Conservation (phyloP, 2,329 filamentous ascomycete genomes). For the Beauveria caledonica region DNA sequence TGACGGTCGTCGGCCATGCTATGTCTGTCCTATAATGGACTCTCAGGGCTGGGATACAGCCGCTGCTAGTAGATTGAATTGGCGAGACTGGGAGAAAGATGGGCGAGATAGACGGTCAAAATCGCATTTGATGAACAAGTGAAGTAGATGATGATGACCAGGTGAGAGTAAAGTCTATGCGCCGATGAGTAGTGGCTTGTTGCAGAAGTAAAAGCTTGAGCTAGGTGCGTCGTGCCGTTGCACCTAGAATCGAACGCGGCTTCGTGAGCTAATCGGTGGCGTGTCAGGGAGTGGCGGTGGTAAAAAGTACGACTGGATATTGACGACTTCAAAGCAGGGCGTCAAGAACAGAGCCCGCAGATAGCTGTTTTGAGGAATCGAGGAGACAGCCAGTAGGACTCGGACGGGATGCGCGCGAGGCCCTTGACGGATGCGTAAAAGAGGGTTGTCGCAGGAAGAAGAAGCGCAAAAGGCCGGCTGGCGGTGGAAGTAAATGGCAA, state of each 20-base stretch:
- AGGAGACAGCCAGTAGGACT: not conserved
- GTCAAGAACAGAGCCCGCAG: not conserved
- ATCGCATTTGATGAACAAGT: constrained; percentile 11
- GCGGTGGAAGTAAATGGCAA: constrained; percentile 14
- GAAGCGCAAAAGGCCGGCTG: constrained; percentile 7
- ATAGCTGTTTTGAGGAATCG: not conserved
- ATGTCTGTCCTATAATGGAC: constrained; percentile 17
- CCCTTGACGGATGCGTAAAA: constrained; percentile 11
- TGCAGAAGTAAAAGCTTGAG: not conserved
- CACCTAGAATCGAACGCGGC: not conserved
- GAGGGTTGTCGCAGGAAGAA: constrained; percentile 14
- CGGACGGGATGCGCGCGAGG: constrained; percentile 3
- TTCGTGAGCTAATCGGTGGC: not conserved
- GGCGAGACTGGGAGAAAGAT: not conserved
- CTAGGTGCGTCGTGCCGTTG: not conserved
- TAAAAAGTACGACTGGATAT: not conserved
- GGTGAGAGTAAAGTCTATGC: constrained; percentile 14
- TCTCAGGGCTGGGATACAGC: constrained; percentile 13
- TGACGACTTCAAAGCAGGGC: not conserved
- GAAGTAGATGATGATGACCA: constrained; percentile 12
- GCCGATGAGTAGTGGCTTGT: not conserved
- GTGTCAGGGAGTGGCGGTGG: constrained; percentile 1
- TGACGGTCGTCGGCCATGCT: constrained; percentile 33
- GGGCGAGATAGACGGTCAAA: constrained; percentile 12
- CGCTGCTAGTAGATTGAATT: constrained; percentile 17